These are phyloP conservation scores for Pelargonium fulgidum DNA, from an alignment of 441 rosid species.

Conservation along the genomic window DNA sequence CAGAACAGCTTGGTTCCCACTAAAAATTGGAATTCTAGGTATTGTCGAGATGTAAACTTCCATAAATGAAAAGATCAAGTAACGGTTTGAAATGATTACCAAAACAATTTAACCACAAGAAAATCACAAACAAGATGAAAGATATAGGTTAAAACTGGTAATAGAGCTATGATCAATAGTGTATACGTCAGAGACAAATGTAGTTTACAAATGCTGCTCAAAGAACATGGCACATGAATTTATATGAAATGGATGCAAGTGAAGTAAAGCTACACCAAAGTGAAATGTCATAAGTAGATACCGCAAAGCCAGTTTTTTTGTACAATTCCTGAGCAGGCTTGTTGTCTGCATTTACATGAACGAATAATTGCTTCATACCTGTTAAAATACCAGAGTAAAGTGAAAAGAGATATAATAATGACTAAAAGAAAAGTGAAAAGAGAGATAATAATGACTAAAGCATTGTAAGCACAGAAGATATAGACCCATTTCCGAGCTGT, in stretches of 20 bases:
- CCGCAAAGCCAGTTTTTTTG: conserved; percentile 1
- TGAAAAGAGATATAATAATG: too few species aligned
- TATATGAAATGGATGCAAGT: not conserved
- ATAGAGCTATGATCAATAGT: not conserved
- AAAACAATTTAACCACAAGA: too few species aligned
- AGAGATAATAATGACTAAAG: not conserved
- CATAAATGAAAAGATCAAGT: too few species aligned
- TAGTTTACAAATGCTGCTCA: not conserved
- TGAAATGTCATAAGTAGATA: not conserved
- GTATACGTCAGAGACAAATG: not conserved
- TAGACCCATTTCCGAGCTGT: not conserved
- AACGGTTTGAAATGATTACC: too few species aligned
- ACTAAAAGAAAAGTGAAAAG: too few species aligned
- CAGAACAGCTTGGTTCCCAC: too few species aligned
- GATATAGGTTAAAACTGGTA: too few species aligned
- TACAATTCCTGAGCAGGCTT: not conserved
- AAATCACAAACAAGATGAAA: too few species aligned
- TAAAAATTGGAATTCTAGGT: too few species aligned
- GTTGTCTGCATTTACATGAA: conserved; percentile 1
- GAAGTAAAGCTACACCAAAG: not conserved
- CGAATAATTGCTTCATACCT: not conserved
- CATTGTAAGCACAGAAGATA: not conserved
- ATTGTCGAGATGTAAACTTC: too few species aligned
- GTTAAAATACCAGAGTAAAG: not conserved
- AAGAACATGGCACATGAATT: not conserved